Conservation (phyloP, 495 filamentous ascomycete species). For the Tricharina praecox region DNA sequence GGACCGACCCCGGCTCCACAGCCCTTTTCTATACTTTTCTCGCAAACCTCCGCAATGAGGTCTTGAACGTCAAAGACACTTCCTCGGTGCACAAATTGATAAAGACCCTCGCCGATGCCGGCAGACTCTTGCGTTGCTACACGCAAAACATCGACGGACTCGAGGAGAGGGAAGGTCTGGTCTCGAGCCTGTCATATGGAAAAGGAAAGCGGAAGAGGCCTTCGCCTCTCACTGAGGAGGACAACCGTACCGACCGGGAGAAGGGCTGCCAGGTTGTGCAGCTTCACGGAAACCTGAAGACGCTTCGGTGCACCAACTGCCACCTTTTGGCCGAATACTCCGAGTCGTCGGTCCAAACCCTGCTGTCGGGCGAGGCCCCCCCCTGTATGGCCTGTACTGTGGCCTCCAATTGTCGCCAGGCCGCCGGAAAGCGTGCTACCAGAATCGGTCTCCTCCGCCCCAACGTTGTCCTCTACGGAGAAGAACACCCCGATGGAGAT, state of each 20-base stretch:
- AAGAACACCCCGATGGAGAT: constrained; percentile 51
- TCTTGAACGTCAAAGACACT: constrained; percentile 36
- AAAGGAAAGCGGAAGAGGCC: constrained; percentile 36
- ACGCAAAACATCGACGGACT: constrained; percentile 59
- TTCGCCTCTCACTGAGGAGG: constrained; percentile 18
- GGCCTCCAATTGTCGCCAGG: constrained; percentile 38
- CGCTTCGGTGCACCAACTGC: constrained; percentile 46
- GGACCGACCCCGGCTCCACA: constrained; percentile 44
- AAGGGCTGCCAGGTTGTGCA: constrained; percentile 42
- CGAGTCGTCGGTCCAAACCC: constrained; percentile 28
- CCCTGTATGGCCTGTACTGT: constrained; percentile 43
- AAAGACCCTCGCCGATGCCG: constrained; percentile 40
- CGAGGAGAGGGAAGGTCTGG: constrained; percentile 46
- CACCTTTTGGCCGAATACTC: constrained; percentile 44
- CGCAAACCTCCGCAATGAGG: constrained; percentile 41
- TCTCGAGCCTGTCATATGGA: constrained; percentile 34
- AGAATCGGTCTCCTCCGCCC: constrained; percentile 41
- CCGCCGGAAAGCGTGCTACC: constrained; percentile 44
- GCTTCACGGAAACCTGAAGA: constrained; percentile 45
- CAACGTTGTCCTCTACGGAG: constrained; percentile 53
- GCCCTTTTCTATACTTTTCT: constrained; percentile 53
- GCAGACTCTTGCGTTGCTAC: constrained; percentile 47
- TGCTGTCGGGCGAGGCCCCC: constrained; percentile 41
- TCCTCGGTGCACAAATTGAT: constrained; percentile 46
- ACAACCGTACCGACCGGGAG: constrained; percentile 17